Conservation (phyloP, 2,329 filamentous ascomycete genomes). For the Phyllosticta citriasiana region DNA sequence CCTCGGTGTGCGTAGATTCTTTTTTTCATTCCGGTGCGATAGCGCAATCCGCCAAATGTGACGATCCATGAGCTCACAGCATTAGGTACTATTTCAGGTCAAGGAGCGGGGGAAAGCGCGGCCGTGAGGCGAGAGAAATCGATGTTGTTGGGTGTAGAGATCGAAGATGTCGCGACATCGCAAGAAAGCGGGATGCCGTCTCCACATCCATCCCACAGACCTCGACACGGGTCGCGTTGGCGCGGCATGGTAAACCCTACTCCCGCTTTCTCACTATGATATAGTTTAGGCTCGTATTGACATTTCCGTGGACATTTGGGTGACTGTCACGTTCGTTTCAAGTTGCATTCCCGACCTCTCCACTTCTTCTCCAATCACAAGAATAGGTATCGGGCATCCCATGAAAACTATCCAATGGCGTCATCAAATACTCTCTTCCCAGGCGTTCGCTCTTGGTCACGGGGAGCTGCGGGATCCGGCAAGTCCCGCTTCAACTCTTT, state of each 20-base stretch:
- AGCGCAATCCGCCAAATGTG: not conserved
- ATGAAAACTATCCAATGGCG: not conserved
- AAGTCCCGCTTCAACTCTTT: not conserved
- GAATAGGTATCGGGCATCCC: not conserved
- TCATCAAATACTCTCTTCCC: constrained; percentile 12
- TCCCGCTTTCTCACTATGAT: not conserved
- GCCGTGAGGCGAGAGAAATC: not conserved
- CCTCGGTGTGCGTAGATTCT: not conserved
- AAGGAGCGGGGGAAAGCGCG: not conserved
- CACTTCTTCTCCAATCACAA: not conserved
- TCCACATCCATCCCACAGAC: not conserved
- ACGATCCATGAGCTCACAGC: not conserved
- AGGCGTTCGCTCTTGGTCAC: constrained; percentile 25
- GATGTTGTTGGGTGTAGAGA: not conserved
- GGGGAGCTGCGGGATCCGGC: constrained; percentile 27
- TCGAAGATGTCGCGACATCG: not conserved
- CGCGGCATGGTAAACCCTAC: not conserved
- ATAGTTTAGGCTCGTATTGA: not conserved
- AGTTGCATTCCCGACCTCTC: not conserved
- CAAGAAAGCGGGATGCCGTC: not conserved
- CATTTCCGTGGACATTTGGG: not conserved
- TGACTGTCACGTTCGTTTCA: not conserved
- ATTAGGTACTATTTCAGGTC: not conserved
- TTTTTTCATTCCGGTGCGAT: not conserved
- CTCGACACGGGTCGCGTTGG: not conserved